A percentile compares a stretch with the other conserved stretches of the same genome.
phyloP scores from a whole-genome alignment of 169 alveolate species.

The Cyclospora cayetanensis region DNA sequence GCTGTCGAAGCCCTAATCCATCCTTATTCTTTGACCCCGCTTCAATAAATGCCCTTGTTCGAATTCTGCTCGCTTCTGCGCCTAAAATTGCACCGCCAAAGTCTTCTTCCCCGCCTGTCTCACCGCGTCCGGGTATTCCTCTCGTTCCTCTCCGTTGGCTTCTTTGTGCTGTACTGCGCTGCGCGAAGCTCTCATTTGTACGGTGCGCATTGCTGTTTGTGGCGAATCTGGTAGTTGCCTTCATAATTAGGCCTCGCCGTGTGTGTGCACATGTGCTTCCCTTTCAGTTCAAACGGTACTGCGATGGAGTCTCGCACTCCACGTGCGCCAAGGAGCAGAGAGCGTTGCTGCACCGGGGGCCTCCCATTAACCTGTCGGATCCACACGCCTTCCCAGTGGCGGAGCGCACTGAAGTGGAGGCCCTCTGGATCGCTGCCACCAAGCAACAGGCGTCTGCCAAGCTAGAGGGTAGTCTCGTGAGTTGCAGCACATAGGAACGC shows the following conservation, averaged over 20 bases:
- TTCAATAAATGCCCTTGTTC: too few relatives aligned
- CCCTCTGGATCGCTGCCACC: constrained; percentile 79
- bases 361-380: constrained; percentile 84
- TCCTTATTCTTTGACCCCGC: too few relatives aligned
- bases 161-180: too few relatives aligned
- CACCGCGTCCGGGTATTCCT: too few relatives aligned
- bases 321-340: constrained; percentile 82
- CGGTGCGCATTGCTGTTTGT: not conserved
- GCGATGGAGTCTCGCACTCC: constrained; percentile 79
- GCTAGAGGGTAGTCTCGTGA: constrained; percentile 81
- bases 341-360: constrained; percentile 80
- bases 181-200: not conserved
- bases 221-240: not conserved
- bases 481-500: constrained; percentile 28
- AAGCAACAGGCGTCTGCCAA: constrained; percentile 77
- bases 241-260: not conserved
- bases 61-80: too few relatives aligned
- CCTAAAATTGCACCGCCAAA: too few relatives aligned
- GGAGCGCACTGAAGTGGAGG: constrained; percentile 77
- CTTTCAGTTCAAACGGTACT: constrained; percentile 81
- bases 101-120: too few relatives aligned
- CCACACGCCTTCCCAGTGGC: constrained; percentile 83
- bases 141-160: too few relatives aligned
- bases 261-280: not conserved
- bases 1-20: too few relatives aligned